phyloP scores from a whole-genome alignment of 371 early-diverging fungal genomes.

The Saksenaea vasiformis region DNA sequence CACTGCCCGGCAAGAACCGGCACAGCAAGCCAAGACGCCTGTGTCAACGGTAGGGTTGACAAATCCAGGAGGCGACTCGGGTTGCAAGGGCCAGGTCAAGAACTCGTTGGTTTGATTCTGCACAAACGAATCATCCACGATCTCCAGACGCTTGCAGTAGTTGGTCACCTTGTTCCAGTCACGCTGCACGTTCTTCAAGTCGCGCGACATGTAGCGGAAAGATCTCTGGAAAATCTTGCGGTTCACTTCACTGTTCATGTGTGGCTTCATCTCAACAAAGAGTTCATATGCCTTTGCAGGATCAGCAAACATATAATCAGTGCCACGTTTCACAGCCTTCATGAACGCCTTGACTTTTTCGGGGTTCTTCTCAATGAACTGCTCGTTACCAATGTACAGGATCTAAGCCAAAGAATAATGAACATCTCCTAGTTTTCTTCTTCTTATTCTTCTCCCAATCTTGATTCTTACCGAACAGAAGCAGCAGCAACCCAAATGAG shows the following conservation, averaged over 20 bases:
- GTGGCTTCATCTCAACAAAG: conserved; percentile 64
- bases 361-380: conserved; percentile 57
- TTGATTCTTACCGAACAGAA: conserved; percentile 67
- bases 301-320: conserved; percentile 56
- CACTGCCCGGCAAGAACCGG: conserved; percentile 21
- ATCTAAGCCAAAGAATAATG: too few relatives aligned
- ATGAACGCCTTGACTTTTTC: conserved; percentile 60
- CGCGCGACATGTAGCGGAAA: conserved; percentile 63
- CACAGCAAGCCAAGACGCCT: conserved; percentile 35
- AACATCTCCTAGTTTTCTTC: too few relatives aligned
- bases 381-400: conserved; percentile 67
- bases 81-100: conserved; percentile 44
- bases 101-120: conserved; percentile 69
- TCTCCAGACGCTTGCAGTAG: conserved; percentile 62
- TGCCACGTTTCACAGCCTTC: conserved; percentile 56
- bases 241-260: conserved; percentile 54
- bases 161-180: conserved; percentile 74
- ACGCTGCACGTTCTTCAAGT: conserved; percentile 63
- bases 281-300: conserved; percentile 56
- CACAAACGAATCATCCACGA: conserved; percentile 54
- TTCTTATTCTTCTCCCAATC: too few relatives aligned
- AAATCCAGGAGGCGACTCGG: conserved; percentile 41
- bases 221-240: conserved; percentile 68
- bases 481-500: conserved; percentile 68
- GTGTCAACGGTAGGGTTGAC: conserved; percentile 47